phyloP scores from a whole-genome alignment of 129 eudicot species.

The Helichrysum umbraculigerum region DNA sequence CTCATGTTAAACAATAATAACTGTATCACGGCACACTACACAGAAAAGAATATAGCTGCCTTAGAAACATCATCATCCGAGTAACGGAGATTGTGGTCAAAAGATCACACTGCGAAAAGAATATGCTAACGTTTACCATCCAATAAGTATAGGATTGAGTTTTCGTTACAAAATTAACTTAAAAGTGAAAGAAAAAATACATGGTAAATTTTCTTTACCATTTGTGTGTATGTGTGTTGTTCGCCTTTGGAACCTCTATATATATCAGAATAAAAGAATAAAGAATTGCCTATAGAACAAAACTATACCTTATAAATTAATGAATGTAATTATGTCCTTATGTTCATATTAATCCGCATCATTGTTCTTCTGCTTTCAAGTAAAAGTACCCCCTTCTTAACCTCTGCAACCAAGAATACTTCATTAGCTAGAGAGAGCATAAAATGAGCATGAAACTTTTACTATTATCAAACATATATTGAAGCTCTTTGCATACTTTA shows the following conservation, averaged over 20 bases:
- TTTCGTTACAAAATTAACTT: slow-evolving; percentile 7
- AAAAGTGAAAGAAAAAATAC: slow-evolving; percentile 2
- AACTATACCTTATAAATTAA: slow-evolving; percentile 29
- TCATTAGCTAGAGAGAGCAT: background rate
- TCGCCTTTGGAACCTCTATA: slow-evolving; percentile 35
- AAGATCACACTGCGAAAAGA: background rate
- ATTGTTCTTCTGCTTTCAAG: slow-evolving; percentile 77
- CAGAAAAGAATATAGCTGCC: background rate
- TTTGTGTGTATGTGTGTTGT: slow-evolving; percentile 29
- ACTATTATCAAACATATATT: background rate
- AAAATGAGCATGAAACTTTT: background rate
- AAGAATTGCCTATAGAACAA: slow-evolving; percentile 34
- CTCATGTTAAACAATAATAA: too few relatives aligned
- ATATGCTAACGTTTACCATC: background rate
- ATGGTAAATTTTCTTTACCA: slow-evolving; percentile 22
- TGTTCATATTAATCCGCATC: slow-evolving; percentile 52
- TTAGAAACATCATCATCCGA: background rate
- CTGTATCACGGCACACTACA: background rate
- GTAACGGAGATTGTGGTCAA: background rate
- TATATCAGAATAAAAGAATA: slow-evolving; percentile 47
- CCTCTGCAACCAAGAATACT: slow-evolving; percentile 57
- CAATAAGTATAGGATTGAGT: slow-evolving; percentile 11
- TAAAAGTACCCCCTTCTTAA: slow-evolving; percentile 54
- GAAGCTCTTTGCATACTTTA: background rate
- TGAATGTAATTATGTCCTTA: slow-evolving; percentile 26